phyloP scores from a whole-genome alignment of 305 asterid genomes.

The Fraxinus nigra region DNA sequence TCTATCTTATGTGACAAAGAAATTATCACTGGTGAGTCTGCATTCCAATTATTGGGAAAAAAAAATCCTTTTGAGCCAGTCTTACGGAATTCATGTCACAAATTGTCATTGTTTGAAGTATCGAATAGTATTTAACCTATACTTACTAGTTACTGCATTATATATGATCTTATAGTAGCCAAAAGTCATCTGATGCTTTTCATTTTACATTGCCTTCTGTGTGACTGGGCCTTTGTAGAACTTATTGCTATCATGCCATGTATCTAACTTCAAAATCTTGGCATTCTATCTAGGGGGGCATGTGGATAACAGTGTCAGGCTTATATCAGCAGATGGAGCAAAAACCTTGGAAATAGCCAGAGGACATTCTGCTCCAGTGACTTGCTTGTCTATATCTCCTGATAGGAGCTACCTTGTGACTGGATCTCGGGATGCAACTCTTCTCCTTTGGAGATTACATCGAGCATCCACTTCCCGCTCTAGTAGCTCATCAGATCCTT shows the following conservation, averaged over 20 bases:
- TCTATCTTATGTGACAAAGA: constrained; percentile 83
- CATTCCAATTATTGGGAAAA: constrained; percentile 9
- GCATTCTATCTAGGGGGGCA: constrained; percentile 73
- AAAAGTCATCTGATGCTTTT: constrained; percentile 8
- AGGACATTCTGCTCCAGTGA: constrained; percentile 97
- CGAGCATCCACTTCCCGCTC: constrained; percentile 49
- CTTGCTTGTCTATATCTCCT: constrained; percentile 77
- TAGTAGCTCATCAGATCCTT: constrained; percentile 49
- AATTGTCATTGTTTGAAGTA: constrained; percentile 13
- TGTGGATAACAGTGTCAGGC: constrained; percentile 84
- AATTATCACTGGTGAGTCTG: constrained; percentile 76
- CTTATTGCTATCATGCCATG: not conserved
- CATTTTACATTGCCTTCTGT: constrained; percentile 14
- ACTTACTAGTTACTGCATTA: constrained; percentile 11
- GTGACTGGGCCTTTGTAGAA: not conserved
- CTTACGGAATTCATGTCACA: constrained; percentile 1
- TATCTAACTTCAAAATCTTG: constrained; percentile 21
- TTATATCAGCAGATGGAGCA: constrained; percentile 92
- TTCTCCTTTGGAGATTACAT: constrained; percentile 88
- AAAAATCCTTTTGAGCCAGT: not conserved
- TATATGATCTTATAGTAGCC: not conserved
- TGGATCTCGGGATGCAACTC: constrained; percentile 85
- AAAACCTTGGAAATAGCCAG: constrained; percentile 89
- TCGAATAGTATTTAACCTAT: not conserved
- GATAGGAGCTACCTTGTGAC: constrained; percentile 88